These are phyloP conservation scores for Phytomonas francai DNA, from an alignment of 208 protist species.

Conservation along the genomic window DNA sequence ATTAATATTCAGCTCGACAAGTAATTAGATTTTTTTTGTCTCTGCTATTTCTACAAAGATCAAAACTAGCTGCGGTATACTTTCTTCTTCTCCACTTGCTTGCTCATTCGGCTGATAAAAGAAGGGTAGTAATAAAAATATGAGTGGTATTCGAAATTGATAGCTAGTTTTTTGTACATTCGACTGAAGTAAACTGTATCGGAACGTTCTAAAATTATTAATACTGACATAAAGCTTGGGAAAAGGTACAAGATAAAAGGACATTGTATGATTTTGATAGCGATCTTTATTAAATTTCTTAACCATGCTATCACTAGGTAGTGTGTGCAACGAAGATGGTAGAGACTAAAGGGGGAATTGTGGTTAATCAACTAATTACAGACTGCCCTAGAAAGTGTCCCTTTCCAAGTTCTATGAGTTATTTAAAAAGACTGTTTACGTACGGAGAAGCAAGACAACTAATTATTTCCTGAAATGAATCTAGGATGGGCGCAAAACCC, in stretches of 20 bases:
- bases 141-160: constrained; percentile 1
- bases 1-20: constrained; percentile 3
- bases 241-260: background rate
- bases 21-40: constrained; percentile 9
- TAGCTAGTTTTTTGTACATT: constrained; percentile 4
- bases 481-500: background rate
- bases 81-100: background rate
- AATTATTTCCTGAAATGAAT: background rate
- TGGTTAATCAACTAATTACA: background rate
- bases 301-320: background rate
- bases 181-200: background rate
- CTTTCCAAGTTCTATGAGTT: background rate
- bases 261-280: background rate
- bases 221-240: background rate
- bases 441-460: background rate
- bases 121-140: constrained; percentile 7
- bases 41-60: constrained; percentile 1
- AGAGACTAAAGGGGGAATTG: background rate
- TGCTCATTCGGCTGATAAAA: background rate
- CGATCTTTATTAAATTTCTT: background rate
- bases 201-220: background rate
- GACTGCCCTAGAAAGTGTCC: background rate
- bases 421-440: background rate
- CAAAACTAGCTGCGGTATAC: constrained; percentile 6
- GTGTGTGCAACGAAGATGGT: background rate